These are phyloP conservation scores for Scolecobasidium constrictum DNA, from an alignment of 2,329 filamentous ascomycete genomes.

Conservation along the genomic window DNA sequence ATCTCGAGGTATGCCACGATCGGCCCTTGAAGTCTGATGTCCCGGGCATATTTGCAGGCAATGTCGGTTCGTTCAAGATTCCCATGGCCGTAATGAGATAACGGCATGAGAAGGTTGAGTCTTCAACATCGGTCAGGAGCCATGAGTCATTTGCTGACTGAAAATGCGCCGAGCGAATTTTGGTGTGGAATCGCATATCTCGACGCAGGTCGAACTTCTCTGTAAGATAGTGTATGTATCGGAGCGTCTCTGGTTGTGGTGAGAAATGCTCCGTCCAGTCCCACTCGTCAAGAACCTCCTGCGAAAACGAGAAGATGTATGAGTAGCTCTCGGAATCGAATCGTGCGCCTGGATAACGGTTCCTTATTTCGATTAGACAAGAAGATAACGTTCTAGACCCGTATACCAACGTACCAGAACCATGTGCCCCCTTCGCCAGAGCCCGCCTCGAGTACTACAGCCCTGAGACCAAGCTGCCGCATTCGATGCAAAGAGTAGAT, in stretches of 20 bases:
- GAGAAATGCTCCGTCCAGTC: conserved; percentile 50
- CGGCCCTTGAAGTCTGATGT: conserved; percentile 39
- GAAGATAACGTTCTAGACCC: too few relatives aligned
- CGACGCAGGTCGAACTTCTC: conserved; percentile 43
- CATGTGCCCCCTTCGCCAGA: conserved; percentile 36
- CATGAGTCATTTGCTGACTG: conserved; percentile 41
- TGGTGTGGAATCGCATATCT: conserved; percentile 48
- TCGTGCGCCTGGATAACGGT: conserved; percentile 37
- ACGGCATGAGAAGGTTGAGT: conserved; percentile 33
- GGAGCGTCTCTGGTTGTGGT: conserved; percentile 48
- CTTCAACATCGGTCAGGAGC: conserved; percentile 41
- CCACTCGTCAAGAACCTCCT: conserved; percentile 32
- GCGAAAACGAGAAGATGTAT: conserved; percentile 33
- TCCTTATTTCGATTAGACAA: too few relatives aligned
- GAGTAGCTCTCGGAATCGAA: conserved; percentile 37
- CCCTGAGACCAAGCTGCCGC: conserved; percentile 25
- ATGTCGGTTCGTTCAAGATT: conserved; percentile 44
- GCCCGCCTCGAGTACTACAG: conserved; percentile 30
- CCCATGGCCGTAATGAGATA: conserved; percentile 49
- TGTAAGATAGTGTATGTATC: conserved; percentile 40
- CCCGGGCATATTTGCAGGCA: conserved; percentile 38
- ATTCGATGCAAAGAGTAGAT: conserved; percentile 32
- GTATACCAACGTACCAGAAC: too few relatives aligned
- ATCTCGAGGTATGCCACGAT: conserved; percentile 46
- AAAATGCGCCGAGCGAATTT: conserved; percentile 43